Base-by-base conservation (phyloP, 108 stramenopile genomes). In the Discostella pseudostelligera region DNA sequence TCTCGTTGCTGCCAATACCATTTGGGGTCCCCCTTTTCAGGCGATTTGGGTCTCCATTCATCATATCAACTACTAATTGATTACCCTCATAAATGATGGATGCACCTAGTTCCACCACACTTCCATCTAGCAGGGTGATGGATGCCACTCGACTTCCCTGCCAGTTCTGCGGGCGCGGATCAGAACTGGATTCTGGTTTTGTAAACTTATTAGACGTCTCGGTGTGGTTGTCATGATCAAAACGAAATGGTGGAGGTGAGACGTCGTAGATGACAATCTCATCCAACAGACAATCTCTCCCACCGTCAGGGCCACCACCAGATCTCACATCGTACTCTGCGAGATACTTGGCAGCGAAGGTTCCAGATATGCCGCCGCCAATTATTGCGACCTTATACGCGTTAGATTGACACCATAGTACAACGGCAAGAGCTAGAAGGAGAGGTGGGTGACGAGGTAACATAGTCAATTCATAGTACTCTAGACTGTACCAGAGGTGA, bases 21-120 rank as follows among this genome's bases (percentile, higher is more conserved):
- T 62, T 73, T 8, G 74, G 64, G 11, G 67, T 61, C 11, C 25
- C 56, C 35, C 46, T 66, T 1, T 65, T 59, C 74, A 82, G 72
- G 56, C 67, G 61, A 28, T 56, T 42, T 21, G 62, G 50, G 59
- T 77, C 75, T 53, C 80, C 80, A 40, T 62, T 39, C 57, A 74
- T 71, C 72, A 78, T 82, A 20, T 78, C 68, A 8, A 63, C 72
- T 8, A 82, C 83, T 35, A 84, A 68, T 39, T 75, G 61, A 56
- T 81, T 81, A 36, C 76, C 83, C 16, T 76, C 67, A 37, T 81
- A 82, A 14, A 77, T 67, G 14, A 86, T 79, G 8, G 84, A 83
- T 4, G 91, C 91, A 20, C 91, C 91, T 19, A 87, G 40, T 70
- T 92, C 91, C n/a, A 92, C 79, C 4, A 81, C 69, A 24, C 60